These are phyloP conservation scores for Ilyonectria robusta DNA, from an alignment of 2,329 filamentous ascomycete species.

Conservation along the genomic window DNA sequence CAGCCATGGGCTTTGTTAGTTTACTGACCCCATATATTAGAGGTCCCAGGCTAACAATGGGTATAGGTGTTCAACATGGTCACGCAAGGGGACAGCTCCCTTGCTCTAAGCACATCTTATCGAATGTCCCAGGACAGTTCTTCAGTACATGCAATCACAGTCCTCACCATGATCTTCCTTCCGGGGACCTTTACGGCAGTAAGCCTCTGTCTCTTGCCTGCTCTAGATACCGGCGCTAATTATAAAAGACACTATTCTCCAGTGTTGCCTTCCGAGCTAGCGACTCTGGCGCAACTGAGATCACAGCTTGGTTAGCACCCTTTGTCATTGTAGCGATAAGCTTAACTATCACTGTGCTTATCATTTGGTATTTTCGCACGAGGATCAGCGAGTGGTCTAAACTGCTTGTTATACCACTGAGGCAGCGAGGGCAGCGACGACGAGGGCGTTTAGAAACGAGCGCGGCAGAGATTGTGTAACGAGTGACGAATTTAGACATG, in stretches of 20 bases:
- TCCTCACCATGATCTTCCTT: background rate
- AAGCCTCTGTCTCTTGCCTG: background rate
- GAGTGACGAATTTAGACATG: no score
- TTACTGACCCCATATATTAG: no score
- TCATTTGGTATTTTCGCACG: background rate
- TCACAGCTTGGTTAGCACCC: background rate
- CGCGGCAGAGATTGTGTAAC: no score
- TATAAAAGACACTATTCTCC: constrained; percentile 11
- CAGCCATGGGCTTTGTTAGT: background rate
- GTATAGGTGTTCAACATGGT: constrained; percentile 9
- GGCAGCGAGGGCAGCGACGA: no score
- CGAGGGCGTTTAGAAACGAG: no score
- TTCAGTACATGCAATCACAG: background rate
- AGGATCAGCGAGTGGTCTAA: no score
- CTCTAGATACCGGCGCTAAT: background rate
- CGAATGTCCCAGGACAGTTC: background rate
- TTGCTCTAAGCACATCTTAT: background rate
- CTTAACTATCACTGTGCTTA: background rate
- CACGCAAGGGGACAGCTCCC: background rate
- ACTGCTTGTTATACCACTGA: no score
- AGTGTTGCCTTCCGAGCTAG: constrained; percentile 10
- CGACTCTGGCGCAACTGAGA: background rate
- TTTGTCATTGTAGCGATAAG: background rate
- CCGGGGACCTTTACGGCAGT: constrained; percentile 7
- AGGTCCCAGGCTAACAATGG: background rate